Conservation (phyloP, 164 flowering plant species). For the Tinospora cordifolia region DNA sequence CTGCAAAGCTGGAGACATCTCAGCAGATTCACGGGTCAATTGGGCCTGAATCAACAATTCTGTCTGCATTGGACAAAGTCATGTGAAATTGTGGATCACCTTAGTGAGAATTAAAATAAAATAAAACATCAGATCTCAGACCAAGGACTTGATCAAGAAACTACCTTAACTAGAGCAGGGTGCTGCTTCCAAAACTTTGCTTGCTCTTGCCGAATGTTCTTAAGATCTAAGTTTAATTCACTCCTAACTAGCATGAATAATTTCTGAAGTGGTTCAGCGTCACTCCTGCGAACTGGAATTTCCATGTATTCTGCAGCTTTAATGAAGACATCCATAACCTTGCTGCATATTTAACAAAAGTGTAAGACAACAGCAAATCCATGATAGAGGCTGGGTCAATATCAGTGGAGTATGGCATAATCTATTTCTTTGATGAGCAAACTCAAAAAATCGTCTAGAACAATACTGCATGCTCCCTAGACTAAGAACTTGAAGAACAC, state of each 20-base stretch:
- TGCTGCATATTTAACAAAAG: slow-evolving; percentile 41
- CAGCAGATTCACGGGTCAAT: slow-evolving; percentile 64
- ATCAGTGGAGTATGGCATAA: background rate
- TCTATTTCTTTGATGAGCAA: too few species aligned
- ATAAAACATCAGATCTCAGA: background rate
- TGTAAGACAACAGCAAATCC: slow-evolving; percentile 3
- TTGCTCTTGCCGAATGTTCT: slow-evolving; percentile 87
- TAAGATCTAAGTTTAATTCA: slow-evolving; percentile 84
- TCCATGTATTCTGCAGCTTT: slow-evolving; percentile 95
- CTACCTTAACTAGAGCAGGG: slow-evolving; percentile 79
- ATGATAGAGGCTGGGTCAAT: background rate
- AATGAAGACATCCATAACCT: slow-evolving; percentile 90
- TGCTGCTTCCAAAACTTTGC: slow-evolving; percentile 99
- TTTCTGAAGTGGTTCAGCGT: slow-evolving; percentile 84
- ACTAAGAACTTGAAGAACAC: background rate
- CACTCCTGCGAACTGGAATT: slow-evolving; percentile 88
- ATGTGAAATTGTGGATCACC: slow-evolving; percentile 11
- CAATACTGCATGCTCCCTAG: background rate
- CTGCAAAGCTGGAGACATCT: slow-evolving; percentile 50
- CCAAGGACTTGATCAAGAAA: background rate
- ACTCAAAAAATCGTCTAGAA: background rate
- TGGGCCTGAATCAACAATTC: slow-evolving; percentile 89
- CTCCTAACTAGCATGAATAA: slow-evolving; percentile 77
- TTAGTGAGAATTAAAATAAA: background rate
- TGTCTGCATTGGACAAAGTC: slow-evolving; percentile 48